Conservation (phyloP, 768 basidiomycete species). For the Daedaleopsis sinensis region DNA sequence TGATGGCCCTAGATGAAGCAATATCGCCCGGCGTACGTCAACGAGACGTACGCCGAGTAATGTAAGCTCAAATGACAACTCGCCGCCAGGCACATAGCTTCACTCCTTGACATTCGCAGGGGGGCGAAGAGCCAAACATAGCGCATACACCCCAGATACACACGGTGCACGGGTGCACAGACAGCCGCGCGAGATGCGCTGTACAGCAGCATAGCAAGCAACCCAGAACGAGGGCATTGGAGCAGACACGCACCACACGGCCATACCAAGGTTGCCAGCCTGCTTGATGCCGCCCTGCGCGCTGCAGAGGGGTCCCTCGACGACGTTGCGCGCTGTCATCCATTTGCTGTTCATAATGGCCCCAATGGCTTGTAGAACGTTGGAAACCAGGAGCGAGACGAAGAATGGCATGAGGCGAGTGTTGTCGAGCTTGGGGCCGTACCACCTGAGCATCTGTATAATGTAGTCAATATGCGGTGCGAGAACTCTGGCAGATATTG, state of each 20-base stretch:
- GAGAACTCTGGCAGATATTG: not conserved
- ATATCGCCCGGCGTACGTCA: too few relatives aligned
- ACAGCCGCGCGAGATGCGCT: not conserved
- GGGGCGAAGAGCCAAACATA: not conserved
- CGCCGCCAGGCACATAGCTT: not conserved
- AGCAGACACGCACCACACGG: constrained; percentile 38
- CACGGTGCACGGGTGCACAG: too few relatives aligned
- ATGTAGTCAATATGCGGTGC: not conserved
- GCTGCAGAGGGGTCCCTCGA: constrained; percentile 29
- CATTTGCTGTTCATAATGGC: constrained; percentile 35
- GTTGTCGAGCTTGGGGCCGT: constrained; percentile 18
- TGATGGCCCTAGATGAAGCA: not conserved
- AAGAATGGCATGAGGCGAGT: constrained; percentile 34
- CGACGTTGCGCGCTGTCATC: constrained; percentile 31
- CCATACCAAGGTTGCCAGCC: constrained; percentile 46
- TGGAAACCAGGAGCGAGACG: constrained; percentile 35
- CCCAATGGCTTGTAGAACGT: constrained; percentile 36
- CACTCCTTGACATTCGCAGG: not conserved
- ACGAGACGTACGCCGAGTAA: constrained; percentile 26
- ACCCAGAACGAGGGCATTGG: not conserved
- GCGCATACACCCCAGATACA: too few relatives aligned
- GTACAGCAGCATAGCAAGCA: not conserved
- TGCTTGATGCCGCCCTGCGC: constrained; percentile 43
- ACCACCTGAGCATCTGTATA: constrained; percentile 17
- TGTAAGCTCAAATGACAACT: too few relatives aligned